phyloP scores from a whole-genome alignment of 345 rosid species.

The Citrus medica region DNA sequence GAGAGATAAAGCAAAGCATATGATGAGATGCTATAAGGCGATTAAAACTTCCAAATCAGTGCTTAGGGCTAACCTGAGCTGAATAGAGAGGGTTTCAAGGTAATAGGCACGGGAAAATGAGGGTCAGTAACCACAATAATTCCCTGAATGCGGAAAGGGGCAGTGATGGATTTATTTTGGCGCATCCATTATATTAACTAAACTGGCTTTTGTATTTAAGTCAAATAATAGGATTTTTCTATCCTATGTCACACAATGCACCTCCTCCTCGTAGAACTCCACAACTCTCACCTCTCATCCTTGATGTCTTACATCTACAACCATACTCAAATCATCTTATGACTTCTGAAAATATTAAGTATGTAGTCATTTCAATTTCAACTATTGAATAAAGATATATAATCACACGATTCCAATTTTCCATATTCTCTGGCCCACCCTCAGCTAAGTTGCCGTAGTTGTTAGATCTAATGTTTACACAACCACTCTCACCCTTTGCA shows the following conservation, averaged over 20 bases:
- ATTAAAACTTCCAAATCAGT: neutral
- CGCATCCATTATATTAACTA: neutral
- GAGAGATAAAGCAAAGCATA: neutral
- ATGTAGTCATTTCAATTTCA: neutral
- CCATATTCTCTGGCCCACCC: neutral
- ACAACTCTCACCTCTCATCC: neutral
- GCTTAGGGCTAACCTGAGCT: neutral
- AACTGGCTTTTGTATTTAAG: neutral
- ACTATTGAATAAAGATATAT: neutral
- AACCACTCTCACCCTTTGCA: neutral
- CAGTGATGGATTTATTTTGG: neutral
- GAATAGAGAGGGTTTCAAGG: neutral
- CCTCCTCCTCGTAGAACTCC: neutral
- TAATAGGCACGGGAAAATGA: neutral
- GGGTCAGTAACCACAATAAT: neutral
- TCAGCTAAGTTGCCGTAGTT: neutral
- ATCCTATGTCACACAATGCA: neutral
- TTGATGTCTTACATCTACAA: neutral
- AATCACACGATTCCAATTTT: neutral
- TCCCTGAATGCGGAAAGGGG: neutral
- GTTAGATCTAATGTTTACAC: neutral
- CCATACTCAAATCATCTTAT: neutral
- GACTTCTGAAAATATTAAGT: neutral
- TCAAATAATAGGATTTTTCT: neutral
- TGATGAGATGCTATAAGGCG: neutral